phyloP scores from a whole-genome alignment of 768 basidiomycete genomes.

The Serendipita sp. region DNA sequence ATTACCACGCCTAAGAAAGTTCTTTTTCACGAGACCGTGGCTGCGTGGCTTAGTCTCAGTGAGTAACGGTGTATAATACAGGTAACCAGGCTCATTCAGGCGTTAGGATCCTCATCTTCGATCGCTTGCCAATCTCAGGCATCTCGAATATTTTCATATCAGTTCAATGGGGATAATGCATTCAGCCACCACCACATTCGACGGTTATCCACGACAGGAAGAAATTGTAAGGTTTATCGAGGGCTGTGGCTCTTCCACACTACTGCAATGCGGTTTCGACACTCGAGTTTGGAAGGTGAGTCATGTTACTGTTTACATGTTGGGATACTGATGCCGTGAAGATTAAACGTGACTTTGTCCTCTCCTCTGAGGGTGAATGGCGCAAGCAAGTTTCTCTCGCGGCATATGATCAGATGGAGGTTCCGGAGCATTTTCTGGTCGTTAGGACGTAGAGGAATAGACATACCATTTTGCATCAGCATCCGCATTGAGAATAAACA shows the following conservation, averaged over 20 bases:
- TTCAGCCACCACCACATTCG: neutral
- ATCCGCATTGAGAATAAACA: no score
- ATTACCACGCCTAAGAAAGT: slow-evolving; percentile 40
- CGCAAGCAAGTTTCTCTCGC: slow-evolving; percentile 25
- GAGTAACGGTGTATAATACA: no score
- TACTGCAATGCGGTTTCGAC: slow-evolving; percentile 52
- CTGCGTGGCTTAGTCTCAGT: no score
- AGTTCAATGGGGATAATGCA: neutral
- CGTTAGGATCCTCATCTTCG: neutral
- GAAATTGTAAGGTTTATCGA: slow-evolving; percentile 31
- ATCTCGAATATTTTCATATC: slow-evolving; percentile 3
- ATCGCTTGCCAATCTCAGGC: neutral
- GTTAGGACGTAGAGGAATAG: slow-evolving; percentile 40
- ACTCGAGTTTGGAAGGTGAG: slow-evolving; percentile 56
- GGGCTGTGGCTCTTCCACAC: slow-evolving; percentile 33
- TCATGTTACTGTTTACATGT: neutral
- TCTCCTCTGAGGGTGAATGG: slow-evolving; percentile 27
- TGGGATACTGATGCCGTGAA: slow-evolving; percentile 15
- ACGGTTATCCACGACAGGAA: no score
- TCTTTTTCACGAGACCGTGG: slow-evolving; percentile 32
- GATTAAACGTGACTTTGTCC: slow-evolving; percentile 30
- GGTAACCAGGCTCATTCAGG: no score
- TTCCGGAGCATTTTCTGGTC: slow-evolving; percentile 62
- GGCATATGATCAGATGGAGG: slow-evolving; percentile 45
- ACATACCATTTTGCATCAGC: no score